Base-by-base conservation (phyloP, 306 rosid genomes). In the Fragaria ananassa region DNA sequence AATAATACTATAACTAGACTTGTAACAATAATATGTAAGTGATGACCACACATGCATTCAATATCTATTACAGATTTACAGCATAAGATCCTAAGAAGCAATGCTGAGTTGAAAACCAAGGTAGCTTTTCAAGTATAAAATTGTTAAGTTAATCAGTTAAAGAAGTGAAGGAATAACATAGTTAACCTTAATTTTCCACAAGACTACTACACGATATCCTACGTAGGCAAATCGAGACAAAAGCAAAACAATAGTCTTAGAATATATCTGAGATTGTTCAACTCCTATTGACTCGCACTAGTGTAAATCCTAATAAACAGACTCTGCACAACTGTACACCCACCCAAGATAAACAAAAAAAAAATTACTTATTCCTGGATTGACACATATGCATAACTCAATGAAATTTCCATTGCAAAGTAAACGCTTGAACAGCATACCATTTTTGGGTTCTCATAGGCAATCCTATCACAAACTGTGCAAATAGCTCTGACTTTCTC, bases 391-490 rank as follows among this genome's bases (percentile, higher is more conserved):
- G 70, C 70, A 61, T 8, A 45, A 19, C 70, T 45, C 14, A 45
- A 35, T 6, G 14, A 72, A n/a, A 29, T 41, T 57, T 29, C 44
- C 41, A 44, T 18, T 0, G 58, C 12, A 45, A 58, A 74, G 10
- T n/a, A 74, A 19, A 61, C 34, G 21, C 6, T 44, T 2, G 56
- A 39, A 44, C 25, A 29, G 45, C n/a, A 77, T 78, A 92, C 98
- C 98, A 94, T 92, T 81, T 94, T 94, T 10, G 98, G 98, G 83
- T 94, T 94, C 83, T 90, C 92, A 83, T 94, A 94, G 37, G 94
- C 76, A 82, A 94, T 87, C 80, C 72, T 91, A 64, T 82, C 95
- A 78, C 98, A 94, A 84, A 85, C 71, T 6, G 97, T 94, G 77
- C 96, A 94, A 77, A 92, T 89, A 35, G 95, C 92, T 87, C 97